Conservation (phyloP, 2,329 filamentous ascomycete species). For the Fusarium aywerte region DNA sequence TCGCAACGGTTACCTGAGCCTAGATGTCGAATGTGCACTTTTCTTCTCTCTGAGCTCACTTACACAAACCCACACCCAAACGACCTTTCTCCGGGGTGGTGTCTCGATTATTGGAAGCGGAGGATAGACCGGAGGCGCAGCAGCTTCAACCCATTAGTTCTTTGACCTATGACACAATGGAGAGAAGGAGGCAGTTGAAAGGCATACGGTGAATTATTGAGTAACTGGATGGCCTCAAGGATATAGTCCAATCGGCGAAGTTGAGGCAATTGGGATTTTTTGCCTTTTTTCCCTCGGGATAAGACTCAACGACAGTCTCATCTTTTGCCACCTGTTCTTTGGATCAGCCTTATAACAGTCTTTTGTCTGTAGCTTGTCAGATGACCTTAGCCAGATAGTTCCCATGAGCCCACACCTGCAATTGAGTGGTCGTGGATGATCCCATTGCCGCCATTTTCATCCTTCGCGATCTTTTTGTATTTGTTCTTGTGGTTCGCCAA, state of each 20-base stretch:
- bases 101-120: background rate
- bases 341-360: background rate
- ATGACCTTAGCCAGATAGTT: background rate
- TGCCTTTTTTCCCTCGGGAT: background rate
- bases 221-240: background rate
- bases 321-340: no score
- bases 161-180: background rate
- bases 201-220: background rate
- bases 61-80: constrained; percentile 26
- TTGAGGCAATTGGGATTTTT: background rate
- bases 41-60: background rate
- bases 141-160: background rate
- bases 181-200: background rate
- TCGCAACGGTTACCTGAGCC: background rate
- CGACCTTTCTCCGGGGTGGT: constrained; percentile 4
- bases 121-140: background rate
- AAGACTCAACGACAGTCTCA: rapidly evolving
- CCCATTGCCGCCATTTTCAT: no score
- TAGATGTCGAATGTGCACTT: background rate
- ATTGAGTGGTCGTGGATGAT: background rate
- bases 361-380: background rate
- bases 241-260: rapidly evolving
- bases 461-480: no score
- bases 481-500: no score
- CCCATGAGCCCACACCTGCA: background rate